Evolutionary conservation across 2,329 filamentous ascomycete species (phyloP).

Genomic region (Colletotrichum truncatum): DNA sequence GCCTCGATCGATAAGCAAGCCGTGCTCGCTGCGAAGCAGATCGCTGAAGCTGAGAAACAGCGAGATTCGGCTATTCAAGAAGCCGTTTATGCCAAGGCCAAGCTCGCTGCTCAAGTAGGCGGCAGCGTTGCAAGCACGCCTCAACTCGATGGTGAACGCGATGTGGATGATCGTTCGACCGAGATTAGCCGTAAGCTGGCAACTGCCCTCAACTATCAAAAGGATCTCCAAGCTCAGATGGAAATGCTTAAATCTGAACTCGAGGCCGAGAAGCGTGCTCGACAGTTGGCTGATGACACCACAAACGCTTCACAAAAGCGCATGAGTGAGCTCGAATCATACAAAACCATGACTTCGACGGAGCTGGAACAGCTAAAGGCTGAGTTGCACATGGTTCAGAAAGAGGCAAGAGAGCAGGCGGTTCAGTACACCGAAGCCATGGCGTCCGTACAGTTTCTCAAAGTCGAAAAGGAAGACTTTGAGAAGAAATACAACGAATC

Average conservation of each 20-base stretch:
- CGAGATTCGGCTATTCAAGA: conserved; percentile 94
- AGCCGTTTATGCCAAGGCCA: conserved; percentile 94
- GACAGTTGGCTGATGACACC: conserved; percentile 89
- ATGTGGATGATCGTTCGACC: conserved; percentile 71
- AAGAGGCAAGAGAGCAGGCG: conserved; percentile 81
- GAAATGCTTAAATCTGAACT: conserved; percentile 76
- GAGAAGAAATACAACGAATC: conserved; percentile 74
- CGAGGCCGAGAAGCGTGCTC: conserved; percentile 81
- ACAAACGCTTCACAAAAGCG: conserved; percentile 83
- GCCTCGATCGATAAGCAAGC: conserved; percentile 89
- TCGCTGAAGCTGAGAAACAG: conserved; percentile 94
- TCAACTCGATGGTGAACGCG: conserved; percentile 67
- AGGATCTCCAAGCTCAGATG: conserved; percentile 80
- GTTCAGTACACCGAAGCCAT: conserved; percentile 81
- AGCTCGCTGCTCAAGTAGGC: conserved; percentile 79
- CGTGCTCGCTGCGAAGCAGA: conserved; percentile 83
- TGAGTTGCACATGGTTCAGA: conserved; percentile 84
- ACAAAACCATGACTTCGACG: conserved; percentile 82
- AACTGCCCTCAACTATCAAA: conserved; percentile 79
- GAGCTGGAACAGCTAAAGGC: conserved; percentile 88
- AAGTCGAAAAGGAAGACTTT: conserved; percentile 86
- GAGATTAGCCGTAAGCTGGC: conserved; percentile 87
- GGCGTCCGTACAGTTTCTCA: conserved; percentile 77
- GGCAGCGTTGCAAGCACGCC: conserved; percentile 71
- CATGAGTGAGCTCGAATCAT: conserved; percentile 83